Evolutionary conservation across 2,329 filamentous ascomycete species (phyloP), one percentile per base, ranked within the genome.

Genomic region (Colletotrichum sp.): DNA sequence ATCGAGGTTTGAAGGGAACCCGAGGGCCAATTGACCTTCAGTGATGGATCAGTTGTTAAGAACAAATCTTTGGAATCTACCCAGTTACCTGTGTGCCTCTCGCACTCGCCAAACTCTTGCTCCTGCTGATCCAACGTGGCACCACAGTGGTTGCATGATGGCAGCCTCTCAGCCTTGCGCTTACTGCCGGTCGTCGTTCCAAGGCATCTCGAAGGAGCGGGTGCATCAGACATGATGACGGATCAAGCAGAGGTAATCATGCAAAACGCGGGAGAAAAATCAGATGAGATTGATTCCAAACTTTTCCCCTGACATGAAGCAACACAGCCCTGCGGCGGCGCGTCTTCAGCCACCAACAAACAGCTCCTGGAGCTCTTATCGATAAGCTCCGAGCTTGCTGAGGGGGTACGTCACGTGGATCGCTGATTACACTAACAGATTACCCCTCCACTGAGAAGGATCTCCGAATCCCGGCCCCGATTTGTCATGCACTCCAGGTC

Each of bases 401-500:
- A 13, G n/a, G n/a, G n/a, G 44, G n/a, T 6, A 2, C 3, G 10
- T 52, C 44, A 52, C 44, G 44, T 52, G 44, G 44, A 52, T 13
- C 5, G 44, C 44, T 52, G 44, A 52, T 52, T 21, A 52, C 44
- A 0, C n/a, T 49, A 49, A 6, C 18, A 21, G 44, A 49, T 49
- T 49, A 49, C 44, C 44, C 44, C 44, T 49, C 44, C 44, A 49
- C 44, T 0, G 10, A 7, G 44, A 52, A 65, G 12, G 59, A 65
- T 67, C 62, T 75, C 69, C 72, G 72, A 75, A 59, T 39, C 60
- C 59, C 60, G 44, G 34, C 34, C 28, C 72, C 69, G 69, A 75
- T 75, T 72, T 72, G 72, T 75, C 72, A 75, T 75, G 72, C 52
- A 75, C 69, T 71, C 72, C 62, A 75, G n/a, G 68, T 72, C 67